Base-by-base conservation (phyloP, 371 early-diverging fungal genomes). In the Chytridium lagenaria region DNA sequence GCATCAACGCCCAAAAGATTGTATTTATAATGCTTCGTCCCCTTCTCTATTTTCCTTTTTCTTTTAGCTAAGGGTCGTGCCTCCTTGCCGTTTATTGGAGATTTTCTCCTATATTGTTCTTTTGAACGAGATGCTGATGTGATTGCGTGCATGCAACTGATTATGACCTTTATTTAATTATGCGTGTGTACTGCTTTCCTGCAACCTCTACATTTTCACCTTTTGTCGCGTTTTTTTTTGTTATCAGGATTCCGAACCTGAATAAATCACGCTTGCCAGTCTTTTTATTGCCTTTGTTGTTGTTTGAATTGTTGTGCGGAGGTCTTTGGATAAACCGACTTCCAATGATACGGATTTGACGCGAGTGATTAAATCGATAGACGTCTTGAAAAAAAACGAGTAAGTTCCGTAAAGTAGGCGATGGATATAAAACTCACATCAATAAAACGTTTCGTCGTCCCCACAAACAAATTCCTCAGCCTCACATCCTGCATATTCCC, bases 231-330 rank as follows among this genome's bases (percentile, higher is more conserved):
- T 19, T 7, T 19, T 44, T 44, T 44, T 44, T 44, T 44, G 44
- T 19, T 44, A 7, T 55, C 30, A 55, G n/a, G n/a, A n/a, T n/a
- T n/a, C n/a, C n/a, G n/a, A n/a, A 26, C 26, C 23, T 3, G 36
- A 61, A 37, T 33, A 61, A 30, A 61, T 7, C 10, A 34, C 61
- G 16, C 37, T 34, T 61, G 61, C 61, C 12, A 61, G 36, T 26
- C 26, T 34, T 2, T 34, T 28, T 37, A 34, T 61, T 15, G 5
- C 7, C 19, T 34, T 31, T 34, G 61, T 26, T 10, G 23, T 34
- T 12, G 16, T 61, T 37, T 61, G 61, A 3, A 61, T 5, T 12
- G 15, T 23, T 23, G 34, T 3, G 16, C 34, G 16, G n/a, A 34
- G 10, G 3, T 37, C 37, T 61, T 34, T 61, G 16, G 3, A 5